Base-by-base conservation (phyloP, 1,139 yeast genomes). In the Yamadazyma mexicana region DNA sequence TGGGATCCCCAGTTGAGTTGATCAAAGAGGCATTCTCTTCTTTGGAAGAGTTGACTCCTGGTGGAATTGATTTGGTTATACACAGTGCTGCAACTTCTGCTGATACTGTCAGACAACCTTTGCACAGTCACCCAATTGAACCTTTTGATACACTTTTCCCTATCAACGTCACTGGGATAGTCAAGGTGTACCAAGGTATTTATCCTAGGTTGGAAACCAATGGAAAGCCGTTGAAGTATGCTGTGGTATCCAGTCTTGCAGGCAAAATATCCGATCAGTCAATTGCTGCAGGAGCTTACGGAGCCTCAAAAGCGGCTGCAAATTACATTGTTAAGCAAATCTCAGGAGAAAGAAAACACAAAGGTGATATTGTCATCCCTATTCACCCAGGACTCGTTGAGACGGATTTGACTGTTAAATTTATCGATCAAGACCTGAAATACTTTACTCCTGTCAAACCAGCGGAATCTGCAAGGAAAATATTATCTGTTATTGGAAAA, bases 381-480 rank as follows among this genome's bases (percentile, higher is more conserved):
- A 82, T 91, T 11, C 81, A 82, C 46, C 44, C 44, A n/a, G 44
- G 44, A 4, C 4, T 24, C 15, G 42, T 38, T 10, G 32, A 28
- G 7, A 41, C 44, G 18, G 44, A 41, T 32, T 32, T 41, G 40
- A 10, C 17, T 5, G 23, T 25, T 5, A 26, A 3, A 7, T 8
- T 23, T 24, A 11, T 22, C 5, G 8, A 18, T 15, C 17, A 6
- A 9, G 22, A 5, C 9, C 11, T 11, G n/a, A n/a, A n/a, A n/a
- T n/a, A n/a, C 8, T 12, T 11, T 17, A n/a, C n/a, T 6, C 17
- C 15, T 6, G n/a, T 18, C 5, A 4, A 10, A 5, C 31, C 38
- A 3, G 5, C 12, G 7, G 35, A 33, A n/a, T 17, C 24, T 8
- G 31, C 25, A 6, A 9, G 24, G 3, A 16, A 9, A 17, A n/a